Conservation (phyloP, 2,329 filamentous ascomycete species). For the Aspergillus vadensis region DNA sequence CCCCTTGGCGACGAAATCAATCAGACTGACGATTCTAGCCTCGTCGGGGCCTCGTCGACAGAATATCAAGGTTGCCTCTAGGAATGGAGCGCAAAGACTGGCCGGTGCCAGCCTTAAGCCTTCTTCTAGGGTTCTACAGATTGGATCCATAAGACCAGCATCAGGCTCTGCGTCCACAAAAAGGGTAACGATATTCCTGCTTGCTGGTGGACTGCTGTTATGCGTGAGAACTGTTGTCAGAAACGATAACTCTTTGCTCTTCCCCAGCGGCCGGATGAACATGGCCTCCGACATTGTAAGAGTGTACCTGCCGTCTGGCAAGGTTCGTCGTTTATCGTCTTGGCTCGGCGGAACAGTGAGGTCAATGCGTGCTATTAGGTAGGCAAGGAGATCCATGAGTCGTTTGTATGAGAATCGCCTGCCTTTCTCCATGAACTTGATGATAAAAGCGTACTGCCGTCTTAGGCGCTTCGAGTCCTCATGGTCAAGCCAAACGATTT, state of each 20-base stretch:
- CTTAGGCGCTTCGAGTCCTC: constrained; percentile 53
- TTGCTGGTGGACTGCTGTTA: constrained; percentile 57
- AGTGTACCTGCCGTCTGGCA: constrained; percentile 34
- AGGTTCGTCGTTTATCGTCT: constrained; percentile 27
- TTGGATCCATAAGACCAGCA: constrained; percentile 51
- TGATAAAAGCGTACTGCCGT: constrained; percentile 54
- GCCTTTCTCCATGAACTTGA: constrained; percentile 48
- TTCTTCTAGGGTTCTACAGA: constrained; percentile 57
- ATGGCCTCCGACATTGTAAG: constrained; percentile 37
- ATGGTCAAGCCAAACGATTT: constrained; percentile 63
- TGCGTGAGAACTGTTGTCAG: constrained; percentile 67
- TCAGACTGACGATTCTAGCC: constrained; percentile 40
- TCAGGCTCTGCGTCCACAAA: constrained; percentile 57
- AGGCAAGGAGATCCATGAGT: constrained; percentile 45
- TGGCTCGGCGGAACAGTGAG: constrained; percentile 33
- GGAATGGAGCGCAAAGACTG: constrained; percentile 55
- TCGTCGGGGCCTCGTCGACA: constrained; percentile 46
- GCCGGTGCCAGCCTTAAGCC: constrained; percentile 57
- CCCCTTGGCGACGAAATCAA: constrained; percentile 48
- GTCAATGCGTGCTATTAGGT: constrained; percentile 43
- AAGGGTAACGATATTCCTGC: constrained; percentile 58
- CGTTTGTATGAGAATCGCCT: constrained; percentile 48
- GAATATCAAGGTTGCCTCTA: constrained; percentile 61
- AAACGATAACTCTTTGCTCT: constrained; percentile 36
- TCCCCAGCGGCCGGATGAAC: constrained; percentile 37